Percentiles rank a stretch among this genome's conserved stretches.
These are phyloP conservation scores for Fusarium penzigii DNA, from an alignment of 2,329 filamentous ascomycete species.

Conservation along the genomic window DNA sequence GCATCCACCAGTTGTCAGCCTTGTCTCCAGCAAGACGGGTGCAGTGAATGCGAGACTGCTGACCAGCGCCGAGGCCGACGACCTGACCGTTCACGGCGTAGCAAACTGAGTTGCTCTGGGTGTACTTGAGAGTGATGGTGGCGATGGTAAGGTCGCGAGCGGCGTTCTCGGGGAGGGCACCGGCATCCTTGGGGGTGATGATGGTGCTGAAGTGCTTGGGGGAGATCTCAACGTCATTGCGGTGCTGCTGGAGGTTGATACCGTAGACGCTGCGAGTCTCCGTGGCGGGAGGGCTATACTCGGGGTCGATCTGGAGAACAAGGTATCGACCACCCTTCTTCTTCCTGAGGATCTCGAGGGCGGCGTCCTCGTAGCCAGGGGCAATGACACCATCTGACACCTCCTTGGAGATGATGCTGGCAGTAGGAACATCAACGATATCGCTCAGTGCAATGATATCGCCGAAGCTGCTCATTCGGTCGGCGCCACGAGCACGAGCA, in stretches of 20 bases:
- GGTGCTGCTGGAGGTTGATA: constrained; percentile 82
- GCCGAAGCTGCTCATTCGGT: constrained; percentile 98
- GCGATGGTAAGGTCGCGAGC: constrained; percentile 90
- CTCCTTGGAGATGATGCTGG: constrained; percentile 96
- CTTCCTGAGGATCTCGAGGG: constrained; percentile 89
- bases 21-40: constrained; percentile 96
- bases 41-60: constrained; percentile 98
- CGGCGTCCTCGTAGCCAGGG: constrained; percentile 80
- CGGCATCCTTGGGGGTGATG: constrained; percentile 80
- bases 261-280: constrained; percentile 91
- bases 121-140: constrained; percentile 97
- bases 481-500: constrained; percentile 89
- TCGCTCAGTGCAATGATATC: constrained; percentile 94
- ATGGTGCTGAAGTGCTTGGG: constrained; percentile 83
- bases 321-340: constrained; percentile 99
- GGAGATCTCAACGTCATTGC: constrained; percentile 87
- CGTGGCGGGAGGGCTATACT: constrained; percentile 76
- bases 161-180: constrained; percentile 74
- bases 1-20: constrained; percentile 99
- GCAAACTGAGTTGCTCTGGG: constrained; percentile 98
- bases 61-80: constrained; percentile 90
- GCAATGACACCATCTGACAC: constrained; percentile 97
- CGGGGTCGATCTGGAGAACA: constrained; percentile 89
- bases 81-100: constrained; percentile 94
- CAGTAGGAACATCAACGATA: constrained; percentile 86